Evolutionary conservation across 768 basidiomycete genomes (phyloP).

Genomic region (Tephrocybe rancida): DNA sequence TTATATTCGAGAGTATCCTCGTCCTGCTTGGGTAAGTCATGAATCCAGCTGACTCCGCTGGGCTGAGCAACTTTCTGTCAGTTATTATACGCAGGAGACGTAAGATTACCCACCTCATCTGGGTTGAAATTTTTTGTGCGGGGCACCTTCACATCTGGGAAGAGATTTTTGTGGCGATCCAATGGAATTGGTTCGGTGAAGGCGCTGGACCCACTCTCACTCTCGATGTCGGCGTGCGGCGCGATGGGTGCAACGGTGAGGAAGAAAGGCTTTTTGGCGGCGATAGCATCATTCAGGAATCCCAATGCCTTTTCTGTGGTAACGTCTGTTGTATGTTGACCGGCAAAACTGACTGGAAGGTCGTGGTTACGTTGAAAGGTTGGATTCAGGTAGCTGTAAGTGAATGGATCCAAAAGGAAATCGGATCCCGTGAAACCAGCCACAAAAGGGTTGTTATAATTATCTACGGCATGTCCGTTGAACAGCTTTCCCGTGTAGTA

Average conservation of each 20-base stretch:
- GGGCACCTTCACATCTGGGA: not conserved
- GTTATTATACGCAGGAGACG: not conserved
- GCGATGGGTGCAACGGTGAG: not conserved
- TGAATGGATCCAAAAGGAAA: not conserved
- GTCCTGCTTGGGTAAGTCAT: not conserved
- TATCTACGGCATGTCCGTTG: not conserved
- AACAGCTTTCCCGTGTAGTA: slow-evolving; percentile 1
- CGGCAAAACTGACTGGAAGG: not conserved
- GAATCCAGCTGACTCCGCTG: not conserved
- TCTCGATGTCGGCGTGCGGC: not conserved
- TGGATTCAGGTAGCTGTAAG: not conserved
- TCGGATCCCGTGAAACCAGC: not conserved
- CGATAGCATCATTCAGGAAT: not conserved
- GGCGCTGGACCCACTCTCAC: no score
- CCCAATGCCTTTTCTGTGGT: not conserved
- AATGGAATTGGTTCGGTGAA: not conserved
- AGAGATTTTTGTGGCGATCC: not conserved
- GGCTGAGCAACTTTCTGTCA: not conserved
- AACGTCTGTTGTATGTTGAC: not conserved
- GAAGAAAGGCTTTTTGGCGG: not conserved
- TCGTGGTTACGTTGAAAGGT: not conserved
- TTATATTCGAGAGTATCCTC: not conserved
- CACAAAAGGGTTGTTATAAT: not conserved
- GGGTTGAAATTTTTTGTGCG: not conserved
- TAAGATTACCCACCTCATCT: not conserved